phyloP scores from a whole-genome alignment of 2,329 filamentous ascomycete genomes.

The Colletotrichum incanum region DNA sequence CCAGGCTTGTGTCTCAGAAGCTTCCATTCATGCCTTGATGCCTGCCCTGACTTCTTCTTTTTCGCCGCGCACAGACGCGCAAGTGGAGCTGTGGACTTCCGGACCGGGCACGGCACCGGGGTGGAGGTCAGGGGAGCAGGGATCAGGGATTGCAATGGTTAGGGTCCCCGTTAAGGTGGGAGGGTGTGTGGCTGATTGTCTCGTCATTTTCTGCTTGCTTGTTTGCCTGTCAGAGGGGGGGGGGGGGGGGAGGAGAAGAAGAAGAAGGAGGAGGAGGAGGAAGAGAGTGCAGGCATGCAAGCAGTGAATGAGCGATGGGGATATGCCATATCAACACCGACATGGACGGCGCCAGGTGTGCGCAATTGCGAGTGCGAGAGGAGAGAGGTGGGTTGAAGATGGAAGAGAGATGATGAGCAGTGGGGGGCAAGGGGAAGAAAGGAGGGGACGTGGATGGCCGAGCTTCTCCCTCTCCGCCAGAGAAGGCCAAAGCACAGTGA shows the following conservation, averaged over 20 bases:
- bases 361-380: neutral
- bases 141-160: conserved; percentile 5
- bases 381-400: neutral
- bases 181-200: neutral
- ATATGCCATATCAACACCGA: neutral
- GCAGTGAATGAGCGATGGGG: neutral
- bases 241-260: neutral
- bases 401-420: conserved; percentile 9
- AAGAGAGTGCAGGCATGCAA: neutral
- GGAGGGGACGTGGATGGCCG: neutral
- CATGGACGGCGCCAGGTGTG: neutral
- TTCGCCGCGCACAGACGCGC: conserved; percentile 36
- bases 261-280: neutral
- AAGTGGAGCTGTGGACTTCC: conserved; percentile 33
- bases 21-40: conserved; percentile 40
- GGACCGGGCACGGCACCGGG: conserved; percentile 35
- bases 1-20: conserved; percentile 40
- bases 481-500: conserved; percentile 25
- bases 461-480: conserved; percentile 3
- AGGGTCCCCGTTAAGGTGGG: conserved; percentile 5
- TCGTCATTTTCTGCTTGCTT: neutral
- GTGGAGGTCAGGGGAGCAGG: neutral
- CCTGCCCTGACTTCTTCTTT: conserved; percentile 31
- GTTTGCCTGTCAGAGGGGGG: neutral
- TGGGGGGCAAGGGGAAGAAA: neutral